A percentile compares a stretch with the other conserved stretches of the same genome.
Evolutionary conservation across 1,139 yeast species (phyloP).

Genomic region (Yueomyces sp.): DNA sequence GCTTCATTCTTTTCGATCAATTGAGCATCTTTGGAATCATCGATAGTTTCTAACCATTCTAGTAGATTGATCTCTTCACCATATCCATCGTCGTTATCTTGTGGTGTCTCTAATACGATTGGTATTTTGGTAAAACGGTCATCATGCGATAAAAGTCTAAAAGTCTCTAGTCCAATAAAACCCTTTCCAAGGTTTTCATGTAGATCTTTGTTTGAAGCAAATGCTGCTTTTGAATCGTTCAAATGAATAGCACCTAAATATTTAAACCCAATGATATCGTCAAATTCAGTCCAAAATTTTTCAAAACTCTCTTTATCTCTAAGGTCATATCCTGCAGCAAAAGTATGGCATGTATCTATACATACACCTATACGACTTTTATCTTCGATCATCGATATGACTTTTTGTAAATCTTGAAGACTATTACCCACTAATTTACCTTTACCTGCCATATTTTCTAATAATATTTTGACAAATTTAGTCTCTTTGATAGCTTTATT

Average conservation of each 20-base stretch:
- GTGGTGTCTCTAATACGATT: constrained; percentile 83
- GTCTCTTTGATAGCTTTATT: constrained; percentile 70
- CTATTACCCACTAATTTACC: constrained; percentile 81
- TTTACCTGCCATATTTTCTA: constrained; percentile 98
- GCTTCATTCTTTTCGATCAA: constrained; percentile 34
- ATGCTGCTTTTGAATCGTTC: constrained; percentile 90
- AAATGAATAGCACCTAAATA: constrained; percentile 74
- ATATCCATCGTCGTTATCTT: constrained; percentile 45
- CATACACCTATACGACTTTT: constrained; percentile 85
- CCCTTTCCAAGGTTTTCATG: constrained; percentile 89
- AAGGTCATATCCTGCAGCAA: constrained; percentile 93
- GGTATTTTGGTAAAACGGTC: constrained; percentile 55
- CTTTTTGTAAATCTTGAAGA: constrained; percentile 60
- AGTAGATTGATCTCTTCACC: constrained; percentile 69
- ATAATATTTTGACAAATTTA: constrained; percentile 65
- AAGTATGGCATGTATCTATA: constrained; percentile 87
- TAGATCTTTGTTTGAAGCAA: constrained; percentile 80
- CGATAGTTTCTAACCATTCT: constrained; percentile 28
- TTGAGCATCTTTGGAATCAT: constrained; percentile 41
- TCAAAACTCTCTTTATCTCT: constrained; percentile 42
- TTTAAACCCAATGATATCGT: constrained; percentile 55
- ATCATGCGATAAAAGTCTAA: constrained; percentile 61
- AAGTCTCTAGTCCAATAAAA: constrained; percentile 74
- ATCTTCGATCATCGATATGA: constrained; percentile 64
- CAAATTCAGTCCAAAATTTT: constrained; percentile 65